Percentiles rank a stretch among this genome's conserved stretches.
Conservation (phyloP, 148 eudicot genomes). For the Suaeda aralocaspica region DNA sequence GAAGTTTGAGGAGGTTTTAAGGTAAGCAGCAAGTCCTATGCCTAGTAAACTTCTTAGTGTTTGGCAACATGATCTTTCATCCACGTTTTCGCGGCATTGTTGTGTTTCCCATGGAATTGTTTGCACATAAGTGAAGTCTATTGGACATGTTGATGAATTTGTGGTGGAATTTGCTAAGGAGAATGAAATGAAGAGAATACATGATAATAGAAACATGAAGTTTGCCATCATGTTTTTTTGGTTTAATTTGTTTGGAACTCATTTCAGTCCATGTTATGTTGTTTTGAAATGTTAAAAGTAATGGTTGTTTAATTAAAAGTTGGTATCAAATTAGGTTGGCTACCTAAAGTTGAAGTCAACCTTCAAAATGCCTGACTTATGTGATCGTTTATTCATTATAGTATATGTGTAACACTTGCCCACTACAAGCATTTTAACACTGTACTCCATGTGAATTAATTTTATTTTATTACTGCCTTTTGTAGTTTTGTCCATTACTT, state of each 20-base stretch:
- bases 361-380: slow-evolving; percentile 20
- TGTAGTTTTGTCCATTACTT: too few species aligned
- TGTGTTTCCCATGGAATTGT: slow-evolving; percentile 59
- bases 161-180: slow-evolving; percentile 15
- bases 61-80: slow-evolving; percentile 44
- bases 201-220: not conserved
- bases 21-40: slow-evolving; percentile 51
- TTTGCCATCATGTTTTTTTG: slow-evolving; percentile 19
- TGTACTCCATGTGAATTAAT: too few species aligned
- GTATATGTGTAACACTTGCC: too few species aligned
- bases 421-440: too few species aligned
- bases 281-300: not conserved
- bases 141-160: slow-evolving; percentile 39
- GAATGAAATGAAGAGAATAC: slow-evolving; percentile 22
- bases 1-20: slow-evolving; percentile 41
- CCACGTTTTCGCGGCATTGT: slow-evolving; percentile 26
- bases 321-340: slow-evolving; percentile 34
- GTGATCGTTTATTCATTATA: not conserved
- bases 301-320: not conserved
- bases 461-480: too few species aligned
- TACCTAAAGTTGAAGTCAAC: slow-evolving; percentile 33
- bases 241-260: not conserved
- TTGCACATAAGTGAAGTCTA: slow-evolving; percentile 46
- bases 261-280: not conserved
- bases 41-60: slow-evolving; percentile 53